Base-by-base conservation (phyloP, 163 green algal genomes). In the Chlamydomonas reinhardtii region DNA sequence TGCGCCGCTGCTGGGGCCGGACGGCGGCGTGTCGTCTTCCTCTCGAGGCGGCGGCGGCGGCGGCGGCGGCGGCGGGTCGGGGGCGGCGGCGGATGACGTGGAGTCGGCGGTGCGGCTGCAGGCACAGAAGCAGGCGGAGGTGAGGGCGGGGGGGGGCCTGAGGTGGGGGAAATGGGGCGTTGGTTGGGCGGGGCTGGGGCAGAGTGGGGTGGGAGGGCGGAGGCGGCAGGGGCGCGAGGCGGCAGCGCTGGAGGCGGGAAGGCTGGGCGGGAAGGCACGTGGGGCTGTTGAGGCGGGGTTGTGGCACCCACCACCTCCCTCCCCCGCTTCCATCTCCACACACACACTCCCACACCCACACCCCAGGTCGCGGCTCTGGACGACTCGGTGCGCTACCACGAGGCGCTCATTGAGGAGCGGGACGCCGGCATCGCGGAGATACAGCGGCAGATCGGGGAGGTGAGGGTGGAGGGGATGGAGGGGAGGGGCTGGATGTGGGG, bases 391-490 rank as follows among this genome's bases (percentile, higher is more conserved):
- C 74, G 90, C n/a, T 98, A 96, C 88, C 98, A 99, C 84, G 95
- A 98, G 88, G 95, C 94, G 9, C 76, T 99, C 19, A 99, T 99
- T 76, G 94, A 97, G 81, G 97, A 99, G 90, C 90, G 97, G n/a
- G 97, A 99, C 73, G 74, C 93, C 35, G 97, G 96, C 83, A 75
- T 78, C n/a, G 78, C 78, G 16, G 95, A 98, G 77, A 99, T 99
- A 65, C 90, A 96, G 86, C 92, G 94, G 56, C 95, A 99, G 89
- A 99, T 99, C 65, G 94, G 93, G 4, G 97, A 99, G 90, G 97
- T 70, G 62, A 12, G 59, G 22, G 22, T n/a, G 59, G 59, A 22
- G 17, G 59, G 24, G 59, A 22, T 19, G 59, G 59, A 11, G 24
- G 59, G 48, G 48, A n/a, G 17, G 22, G 59, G 59, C 8, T 29